Evolutionary conservation across 495 filamentous ascomycete species (phyloP).

Genomic region (Apiosordaria backusii): DNA sequence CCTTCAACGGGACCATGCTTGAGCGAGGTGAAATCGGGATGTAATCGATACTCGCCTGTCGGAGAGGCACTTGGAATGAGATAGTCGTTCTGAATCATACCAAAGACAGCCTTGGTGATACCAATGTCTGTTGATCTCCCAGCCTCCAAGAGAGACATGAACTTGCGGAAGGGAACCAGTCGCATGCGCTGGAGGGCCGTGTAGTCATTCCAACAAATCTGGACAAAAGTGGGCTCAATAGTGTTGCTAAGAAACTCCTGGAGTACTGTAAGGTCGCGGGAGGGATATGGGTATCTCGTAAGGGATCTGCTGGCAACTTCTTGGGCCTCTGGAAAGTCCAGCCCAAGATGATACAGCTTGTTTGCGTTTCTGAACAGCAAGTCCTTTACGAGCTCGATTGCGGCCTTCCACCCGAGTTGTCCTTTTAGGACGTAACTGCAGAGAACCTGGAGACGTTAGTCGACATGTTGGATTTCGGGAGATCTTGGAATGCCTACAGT

Average conservation of each 20-base stretch:
- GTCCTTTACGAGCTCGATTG: slow-evolving; percentile 54
- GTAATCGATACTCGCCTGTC: slow-evolving; percentile 58
- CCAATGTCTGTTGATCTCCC: slow-evolving; percentile 49
- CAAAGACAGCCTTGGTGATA: slow-evolving; percentile 52
- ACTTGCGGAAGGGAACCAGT: slow-evolving; percentile 64
- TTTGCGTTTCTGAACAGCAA: slow-evolving; percentile 72
- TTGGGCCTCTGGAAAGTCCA: slow-evolving; percentile 41
- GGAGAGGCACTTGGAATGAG: slow-evolving; percentile 40
- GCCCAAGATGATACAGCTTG: slow-evolving; percentile 55
- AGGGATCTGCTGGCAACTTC: slow-evolving; percentile 17
- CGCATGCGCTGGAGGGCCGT: slow-evolving; percentile 66
- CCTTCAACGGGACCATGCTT: slow-evolving; percentile 50
- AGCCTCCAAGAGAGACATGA: slow-evolving; percentile 53
- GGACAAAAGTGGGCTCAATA: slow-evolving; percentile 63
- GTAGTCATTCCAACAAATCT: slow-evolving; percentile 78
- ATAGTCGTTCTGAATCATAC: slow-evolving; percentile 57
- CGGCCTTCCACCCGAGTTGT: slow-evolving; percentile 55
- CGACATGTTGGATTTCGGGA: neutral
- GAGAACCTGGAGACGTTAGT: slow-evolving; percentile 46
- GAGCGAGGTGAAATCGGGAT: slow-evolving; percentile 59
- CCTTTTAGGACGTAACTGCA: slow-evolving; percentile 57
- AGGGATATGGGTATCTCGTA: slow-evolving; percentile 16
- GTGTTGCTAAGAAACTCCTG: slow-evolving; percentile 64
- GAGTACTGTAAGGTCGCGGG: slow-evolving; percentile 38
- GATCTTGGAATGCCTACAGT: slow-evolving; percentile 39